These are phyloP conservation scores for Magnaporthiopsis incrustans DNA, from an alignment of 2,329 filamentous ascomycete species.

Conservation along the genomic window DNA sequence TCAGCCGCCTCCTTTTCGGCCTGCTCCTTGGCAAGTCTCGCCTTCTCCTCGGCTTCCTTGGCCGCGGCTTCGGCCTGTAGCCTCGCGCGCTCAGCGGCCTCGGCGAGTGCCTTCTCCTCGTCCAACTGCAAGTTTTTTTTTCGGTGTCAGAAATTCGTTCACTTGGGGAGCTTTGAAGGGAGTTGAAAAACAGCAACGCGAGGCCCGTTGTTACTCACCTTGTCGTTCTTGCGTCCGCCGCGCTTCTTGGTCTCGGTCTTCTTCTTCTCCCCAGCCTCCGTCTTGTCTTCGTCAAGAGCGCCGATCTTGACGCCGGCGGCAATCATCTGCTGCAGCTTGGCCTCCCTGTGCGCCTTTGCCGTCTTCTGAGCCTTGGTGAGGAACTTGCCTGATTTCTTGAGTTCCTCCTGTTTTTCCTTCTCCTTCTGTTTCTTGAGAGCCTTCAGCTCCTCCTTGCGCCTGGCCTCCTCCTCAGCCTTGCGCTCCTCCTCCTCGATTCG, in stretches of 20 bases:
- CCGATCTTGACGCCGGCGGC: slow-evolving; percentile 69
- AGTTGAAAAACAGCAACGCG: neutral
- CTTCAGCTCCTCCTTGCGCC: slow-evolving; percentile 64
- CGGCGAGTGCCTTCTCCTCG: slow-evolving; percentile 69
- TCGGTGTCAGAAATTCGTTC: neutral
- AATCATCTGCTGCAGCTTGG: slow-evolving; percentile 78
- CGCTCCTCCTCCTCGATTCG: slow-evolving; percentile 59
- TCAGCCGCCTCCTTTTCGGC: slow-evolving; percentile 48
- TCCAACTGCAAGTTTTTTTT: slow-evolving; percentile 42
- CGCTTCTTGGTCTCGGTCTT: slow-evolving; percentile 71
- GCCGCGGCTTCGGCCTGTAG: slow-evolving; percentile 59
- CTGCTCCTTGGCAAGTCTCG: slow-evolving; percentile 43
- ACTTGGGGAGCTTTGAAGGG: neutral
- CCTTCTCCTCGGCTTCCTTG: slow-evolving; percentile 55
- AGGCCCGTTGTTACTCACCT: slow-evolving; percentile 34
- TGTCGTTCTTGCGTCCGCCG: slow-evolving; percentile 48
- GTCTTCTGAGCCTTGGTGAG: slow-evolving; percentile 80
- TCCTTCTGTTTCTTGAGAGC: slow-evolving; percentile 77
- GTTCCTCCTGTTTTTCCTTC: slow-evolving; percentile 77
- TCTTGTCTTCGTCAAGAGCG: slow-evolving; percentile 40
- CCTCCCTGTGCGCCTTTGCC: slow-evolving; percentile 69
- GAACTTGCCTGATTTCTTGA: slow-evolving; percentile 83
- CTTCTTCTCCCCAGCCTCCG: slow-evolving; percentile 61
- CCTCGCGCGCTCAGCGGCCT: slow-evolving; percentile 66
- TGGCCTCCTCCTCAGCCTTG: slow-evolving; percentile 56